Evolutionary conservation across 192 early-diverging fungal species (phyloP).

Genomic region (Mortierella claussenii): DNA sequence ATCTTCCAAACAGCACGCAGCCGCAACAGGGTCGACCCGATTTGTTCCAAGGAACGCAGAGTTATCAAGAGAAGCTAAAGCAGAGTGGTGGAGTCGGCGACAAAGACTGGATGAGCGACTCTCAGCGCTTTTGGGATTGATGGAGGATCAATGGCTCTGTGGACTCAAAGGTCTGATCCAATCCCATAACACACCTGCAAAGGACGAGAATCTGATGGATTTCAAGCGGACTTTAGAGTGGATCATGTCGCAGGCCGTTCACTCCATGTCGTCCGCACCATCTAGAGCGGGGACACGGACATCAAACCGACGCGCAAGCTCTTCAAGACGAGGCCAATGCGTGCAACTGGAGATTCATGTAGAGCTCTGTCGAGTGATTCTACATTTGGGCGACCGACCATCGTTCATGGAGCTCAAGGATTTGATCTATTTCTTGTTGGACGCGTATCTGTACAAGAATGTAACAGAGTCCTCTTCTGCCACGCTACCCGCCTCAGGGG

Average conservation of each 20-base stretch:
- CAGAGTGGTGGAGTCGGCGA: constrained; percentile 85
- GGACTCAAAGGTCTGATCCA: constrained; percentile 74
- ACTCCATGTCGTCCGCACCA: constrained; percentile 16
- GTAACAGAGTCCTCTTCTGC: constrained; percentile 2
- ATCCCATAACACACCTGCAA: constrained; percentile 37
- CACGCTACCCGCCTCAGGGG: neutral
- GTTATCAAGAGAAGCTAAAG: constrained; percentile 71
- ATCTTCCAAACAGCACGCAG: constrained; percentile 26
- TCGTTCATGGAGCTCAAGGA: constrained; percentile 73
- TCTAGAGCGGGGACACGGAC: constrained; percentile 10
- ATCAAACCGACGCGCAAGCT: neutral
- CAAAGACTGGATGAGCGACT: constrained; percentile 77
- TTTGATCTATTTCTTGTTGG: constrained; percentile 74
- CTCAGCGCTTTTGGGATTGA: constrained; percentile 63
- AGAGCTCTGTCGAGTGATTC: constrained; percentile 63
- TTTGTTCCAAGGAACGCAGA: neutral
- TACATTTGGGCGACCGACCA: constrained; percentile 65
- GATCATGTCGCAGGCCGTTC: constrained; percentile 58
- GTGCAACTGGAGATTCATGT: constrained; percentile 65
- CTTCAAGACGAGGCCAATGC: constrained; percentile 26
- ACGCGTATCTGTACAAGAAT: constrained; percentile 65
- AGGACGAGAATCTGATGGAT: constrained; percentile 23
- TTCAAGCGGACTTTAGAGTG: constrained; percentile 64
- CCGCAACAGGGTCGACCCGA: neutral
- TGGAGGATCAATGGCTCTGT: constrained; percentile 89